Evolutionary conservation across 2,329 filamentous ascomycete species (phyloP), one percentile per base, ranked within the genome.

Genomic region (Penicillium sp.): DNA sequence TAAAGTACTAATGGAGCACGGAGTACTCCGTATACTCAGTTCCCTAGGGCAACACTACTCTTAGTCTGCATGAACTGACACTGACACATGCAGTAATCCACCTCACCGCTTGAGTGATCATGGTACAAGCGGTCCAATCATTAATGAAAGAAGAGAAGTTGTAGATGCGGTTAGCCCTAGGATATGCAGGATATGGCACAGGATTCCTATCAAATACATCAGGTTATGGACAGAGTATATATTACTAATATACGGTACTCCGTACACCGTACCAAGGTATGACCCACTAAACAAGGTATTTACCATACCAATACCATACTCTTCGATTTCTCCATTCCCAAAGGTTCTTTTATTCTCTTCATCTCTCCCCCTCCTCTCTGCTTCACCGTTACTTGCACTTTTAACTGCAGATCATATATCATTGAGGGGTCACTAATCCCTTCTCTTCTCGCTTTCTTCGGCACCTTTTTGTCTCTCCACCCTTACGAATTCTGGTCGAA

Each of bases 321-420:
- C 21, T 13, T 29, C 35, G 54, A 62, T 56, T 62, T 63, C 59
- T 60, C 50, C 29, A 59, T 57, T 65, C 57, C 51, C 17, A 27
- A 27, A 25, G 21, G 10, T 51, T 50, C 49, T 61, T 52, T 60
- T 54, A 56, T 52, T 50, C 12, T 42, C 6, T 25, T 56, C 40
- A 49, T 33, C 50, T 33, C 56, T 53, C 54, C 55, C 62, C 52
- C 52, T 56, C 59, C 46, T 49, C 35, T 35, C 50, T 48, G 35
- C 53, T 51, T 61, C 49, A 55, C 57, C 61, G 59, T 63, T 43
- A 63, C 59, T 61, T 58, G 35, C 43, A 25, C 48, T 41, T 46
- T 42, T 9, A 38, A 27, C 29, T 50, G 56, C 56, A 31, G 38
- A 42, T 59, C 45, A 6, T 35, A 41, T 17, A n/a, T 35, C n/a